phyloP scores from a whole-genome alignment of 1,139 yeast species.

The Blastobotrys indianensis region DNA sequence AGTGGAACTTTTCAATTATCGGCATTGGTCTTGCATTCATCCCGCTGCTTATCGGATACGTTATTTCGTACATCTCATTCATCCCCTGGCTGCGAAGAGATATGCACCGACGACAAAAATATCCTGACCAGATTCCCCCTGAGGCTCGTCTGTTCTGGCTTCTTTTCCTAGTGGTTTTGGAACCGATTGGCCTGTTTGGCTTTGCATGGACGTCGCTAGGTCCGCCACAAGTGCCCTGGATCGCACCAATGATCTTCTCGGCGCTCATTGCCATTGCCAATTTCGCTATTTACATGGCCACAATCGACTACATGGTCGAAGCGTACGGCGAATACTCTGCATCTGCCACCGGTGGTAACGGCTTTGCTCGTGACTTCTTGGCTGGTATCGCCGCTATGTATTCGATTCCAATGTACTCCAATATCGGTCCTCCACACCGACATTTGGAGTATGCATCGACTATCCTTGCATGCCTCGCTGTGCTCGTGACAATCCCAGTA shows the following conservation, averaged over 20 bases:
- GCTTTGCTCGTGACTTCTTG: constrained; percentile 39
- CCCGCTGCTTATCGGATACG: constrained; percentile 34
- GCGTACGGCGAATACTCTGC: constrained; percentile 41
- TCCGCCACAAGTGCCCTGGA: constrained; percentile 34
- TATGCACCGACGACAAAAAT: background rate
- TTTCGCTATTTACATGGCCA: constrained; percentile 38
- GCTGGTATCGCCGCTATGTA: constrained; percentile 39
- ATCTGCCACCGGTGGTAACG: constrained; percentile 41
- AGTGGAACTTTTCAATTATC: constrained; percentile 28
- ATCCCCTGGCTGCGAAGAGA: constrained; percentile 33
- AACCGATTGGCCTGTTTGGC: constrained; percentile 38
- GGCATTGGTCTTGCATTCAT: constrained; percentile 34
- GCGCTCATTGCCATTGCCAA: constrained; percentile 37
- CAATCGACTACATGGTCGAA: constrained; percentile 39
- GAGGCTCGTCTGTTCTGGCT: constrained; percentile 14
- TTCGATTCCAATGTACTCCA: constrained; percentile 34
- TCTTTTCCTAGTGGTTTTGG: constrained; percentile 29
- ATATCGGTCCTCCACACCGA: constrained; percentile 24
- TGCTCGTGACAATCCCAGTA: constrained; percentile 27
- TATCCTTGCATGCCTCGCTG: constrained; percentile 35
- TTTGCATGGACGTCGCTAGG: constrained; percentile 40
- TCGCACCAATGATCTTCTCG: constrained; percentile 37
- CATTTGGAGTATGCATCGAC: constrained; percentile 39
- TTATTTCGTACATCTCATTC: constrained; percentile 28
- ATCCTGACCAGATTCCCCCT: constrained; percentile 9